Percentiles rank a stretch among this genome's conserved stretches.
These are phyloP conservation scores for Leptosphaerulina australis DNA, from an alignment of 2,329 filamentous ascomycete genomes.

Conservation along the genomic window DNA sequence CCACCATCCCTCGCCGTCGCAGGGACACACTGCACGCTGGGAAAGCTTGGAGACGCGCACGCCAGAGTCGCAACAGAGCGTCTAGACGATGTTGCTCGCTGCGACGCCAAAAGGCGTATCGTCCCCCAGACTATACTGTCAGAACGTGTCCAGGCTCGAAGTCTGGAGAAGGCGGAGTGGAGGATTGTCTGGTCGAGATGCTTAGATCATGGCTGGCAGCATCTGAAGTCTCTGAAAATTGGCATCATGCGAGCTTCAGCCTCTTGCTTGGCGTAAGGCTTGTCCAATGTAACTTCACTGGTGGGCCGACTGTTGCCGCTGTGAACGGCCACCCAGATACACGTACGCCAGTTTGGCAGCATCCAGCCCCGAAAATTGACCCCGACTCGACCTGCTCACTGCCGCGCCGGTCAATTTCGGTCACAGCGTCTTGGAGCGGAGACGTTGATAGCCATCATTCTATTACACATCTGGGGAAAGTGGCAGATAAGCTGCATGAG, in stretches of 20 bases:
- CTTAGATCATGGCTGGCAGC: neutral
- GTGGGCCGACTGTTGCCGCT: constrained; percentile 11
- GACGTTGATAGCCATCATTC: constrained; percentile 21
- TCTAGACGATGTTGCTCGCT: constrained; percentile 8
- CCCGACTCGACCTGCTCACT: constrained; percentile 14
- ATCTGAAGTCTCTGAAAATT: constrained; percentile 4
- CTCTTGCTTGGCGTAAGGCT: constrained; percentile 15
- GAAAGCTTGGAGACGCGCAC: constrained; percentile 11
- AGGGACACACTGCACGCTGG: constrained; percentile 8
- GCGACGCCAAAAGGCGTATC: constrained; percentile 8
- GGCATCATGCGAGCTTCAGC: constrained; percentile 8
- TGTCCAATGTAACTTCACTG: constrained; percentile 8
- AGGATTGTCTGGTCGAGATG: neutral
- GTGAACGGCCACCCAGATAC: constrained; percentile 13
- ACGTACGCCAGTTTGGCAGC: constrained; percentile 12
- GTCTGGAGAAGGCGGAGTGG: constrained; percentile 15
- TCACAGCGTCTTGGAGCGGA: constrained; percentile 12
- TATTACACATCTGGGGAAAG: constrained; percentile 23
- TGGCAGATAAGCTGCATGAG: constrained; percentile 14
- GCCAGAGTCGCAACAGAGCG: constrained; percentile 15
- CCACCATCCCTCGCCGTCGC: constrained; percentile 19
- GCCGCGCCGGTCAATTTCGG: constrained; percentile 18
- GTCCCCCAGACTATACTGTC: constrained; percentile 13
- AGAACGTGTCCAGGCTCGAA: constrained; percentile 3
- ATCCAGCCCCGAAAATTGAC: constrained; percentile 10